A percentile compares a stretch with the other conserved stretches of the same genome.
phyloP scores from a whole-genome alignment of 306 rosid species.

The Pyrus betulifolia region DNA sequence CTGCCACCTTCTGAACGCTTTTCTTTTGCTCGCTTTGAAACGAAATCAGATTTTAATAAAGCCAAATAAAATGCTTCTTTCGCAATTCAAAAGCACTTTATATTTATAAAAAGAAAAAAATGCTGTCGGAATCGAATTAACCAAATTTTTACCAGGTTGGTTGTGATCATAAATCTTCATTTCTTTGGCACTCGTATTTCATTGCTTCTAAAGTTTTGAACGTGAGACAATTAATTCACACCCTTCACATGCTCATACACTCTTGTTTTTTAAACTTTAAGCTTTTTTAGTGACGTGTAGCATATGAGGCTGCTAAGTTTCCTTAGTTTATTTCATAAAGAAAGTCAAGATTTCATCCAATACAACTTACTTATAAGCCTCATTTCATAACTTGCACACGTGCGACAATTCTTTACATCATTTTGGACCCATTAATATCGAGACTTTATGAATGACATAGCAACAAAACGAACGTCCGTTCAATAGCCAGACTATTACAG shows the following conservation, averaged over 20 bases:
- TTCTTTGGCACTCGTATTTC: no score
- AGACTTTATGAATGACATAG: no score
- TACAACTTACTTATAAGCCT: neutral
- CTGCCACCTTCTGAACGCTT: neutral
- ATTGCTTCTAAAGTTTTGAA: no score
- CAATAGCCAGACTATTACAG: neutral
- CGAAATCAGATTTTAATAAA: constrained; percentile 2
- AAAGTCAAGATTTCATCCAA: accelerated
- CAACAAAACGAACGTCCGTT: neutral
- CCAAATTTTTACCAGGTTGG: neutral
- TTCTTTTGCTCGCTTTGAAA: neutral
- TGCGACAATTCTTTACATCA: no score
- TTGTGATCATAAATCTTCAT: neutral
- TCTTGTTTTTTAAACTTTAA: no score
- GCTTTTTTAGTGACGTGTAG: no score
- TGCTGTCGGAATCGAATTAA: constrained; percentile 10
- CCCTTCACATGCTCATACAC: no score
- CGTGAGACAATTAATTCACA: no score
- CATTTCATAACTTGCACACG: no score
- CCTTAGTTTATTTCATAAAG: no score
- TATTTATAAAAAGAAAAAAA: neutral
- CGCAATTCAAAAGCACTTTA: constrained; percentile 16
- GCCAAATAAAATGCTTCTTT: constrained; percentile 10
- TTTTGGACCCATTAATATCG: neutral
- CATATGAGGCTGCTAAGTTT: accelerated